Conservation (phyloP, 2,329 filamentous ascomycete genomes). For the Phyllosticta citriasiana region DNA sequence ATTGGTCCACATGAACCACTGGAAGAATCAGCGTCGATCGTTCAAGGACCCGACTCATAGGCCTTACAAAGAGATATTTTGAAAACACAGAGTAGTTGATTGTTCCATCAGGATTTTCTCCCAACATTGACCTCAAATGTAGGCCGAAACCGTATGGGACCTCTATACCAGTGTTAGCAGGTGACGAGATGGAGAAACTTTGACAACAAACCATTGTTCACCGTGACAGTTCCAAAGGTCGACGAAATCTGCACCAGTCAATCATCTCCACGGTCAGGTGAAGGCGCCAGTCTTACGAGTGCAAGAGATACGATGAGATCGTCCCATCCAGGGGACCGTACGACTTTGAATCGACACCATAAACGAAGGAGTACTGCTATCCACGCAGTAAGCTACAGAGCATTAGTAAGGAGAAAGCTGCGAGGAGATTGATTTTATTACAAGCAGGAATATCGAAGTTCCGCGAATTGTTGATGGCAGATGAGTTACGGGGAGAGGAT, state of each 20-base stretch:
- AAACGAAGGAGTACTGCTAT: constrained; percentile 22
- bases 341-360: constrained; percentile 19
- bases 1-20: constrained; percentile 26
- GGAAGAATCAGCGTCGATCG: not conserved
- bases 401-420: not conserved
- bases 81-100: constrained; percentile 13
- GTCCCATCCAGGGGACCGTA: constrained; percentile 26
- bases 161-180: constrained; percentile 18
- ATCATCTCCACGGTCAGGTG: not conserved
- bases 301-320: constrained; percentile 25
- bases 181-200: not conserved
- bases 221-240: constrained; percentile 20
- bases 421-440: not conserved
- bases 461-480: constrained; percentile 1
- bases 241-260: constrained; percentile 15
- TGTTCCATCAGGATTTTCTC: not conserved
- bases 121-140: constrained; percentile 19
- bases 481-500: constrained; percentile 5
- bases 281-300: constrained; percentile 10
- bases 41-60: no score
- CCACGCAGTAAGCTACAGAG: constrained; percentile 17
- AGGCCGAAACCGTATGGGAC: constrained; percentile 23
- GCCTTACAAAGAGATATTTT: constrained; percentile 23
- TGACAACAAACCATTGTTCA: constrained; percentile 23
- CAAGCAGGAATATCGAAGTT: constrained; percentile 1